Evolutionary conservation across 352 stramenopile species (phyloP).

Genomic region (Albugo laibachii): DNA sequence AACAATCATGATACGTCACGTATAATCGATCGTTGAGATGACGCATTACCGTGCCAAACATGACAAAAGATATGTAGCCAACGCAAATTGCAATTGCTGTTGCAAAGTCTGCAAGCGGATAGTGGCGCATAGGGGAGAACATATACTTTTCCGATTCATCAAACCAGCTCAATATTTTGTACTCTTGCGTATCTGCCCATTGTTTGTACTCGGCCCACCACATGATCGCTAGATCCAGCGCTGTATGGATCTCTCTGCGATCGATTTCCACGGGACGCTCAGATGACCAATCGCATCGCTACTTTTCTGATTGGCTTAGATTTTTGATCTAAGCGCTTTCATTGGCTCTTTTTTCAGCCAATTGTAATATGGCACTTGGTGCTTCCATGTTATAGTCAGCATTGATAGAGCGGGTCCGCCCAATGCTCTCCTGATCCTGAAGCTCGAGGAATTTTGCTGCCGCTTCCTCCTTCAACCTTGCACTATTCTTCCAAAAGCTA

Average conservation of each 20-base stretch:
- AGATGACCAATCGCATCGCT: no score
- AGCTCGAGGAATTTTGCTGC: no score
- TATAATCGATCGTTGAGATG: constrained; percentile 1
- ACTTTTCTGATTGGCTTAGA: no score
- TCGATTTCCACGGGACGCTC: no score
- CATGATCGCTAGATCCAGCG: not conserved
- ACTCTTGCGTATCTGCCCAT: constrained; percentile 32
- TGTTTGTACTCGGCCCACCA: constrained; percentile 14
- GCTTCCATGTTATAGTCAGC: no score
- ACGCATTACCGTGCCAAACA: constrained; percentile 25
- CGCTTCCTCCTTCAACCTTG: no score
- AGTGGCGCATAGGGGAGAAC: constrained; percentile 30
- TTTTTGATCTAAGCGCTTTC: no score
- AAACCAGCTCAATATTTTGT: constrained; percentile 26
- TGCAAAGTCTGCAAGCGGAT: constrained; percentile 41
- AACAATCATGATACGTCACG: constrained; percentile 3
- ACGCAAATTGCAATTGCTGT: constrained; percentile 34
- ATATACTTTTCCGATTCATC: constrained; percentile 40
- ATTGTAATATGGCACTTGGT: no score
- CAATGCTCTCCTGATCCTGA: no score
- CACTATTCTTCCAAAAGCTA: no score
- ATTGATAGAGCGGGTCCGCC: no score
- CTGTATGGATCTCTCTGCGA: not conserved
- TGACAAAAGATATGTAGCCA: constrained; percentile 42
- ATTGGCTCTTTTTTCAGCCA: no score